Evolutionary conservation across 345 rosid genomes (phyloP).

Genomic region (Salix udensis): DNA sequence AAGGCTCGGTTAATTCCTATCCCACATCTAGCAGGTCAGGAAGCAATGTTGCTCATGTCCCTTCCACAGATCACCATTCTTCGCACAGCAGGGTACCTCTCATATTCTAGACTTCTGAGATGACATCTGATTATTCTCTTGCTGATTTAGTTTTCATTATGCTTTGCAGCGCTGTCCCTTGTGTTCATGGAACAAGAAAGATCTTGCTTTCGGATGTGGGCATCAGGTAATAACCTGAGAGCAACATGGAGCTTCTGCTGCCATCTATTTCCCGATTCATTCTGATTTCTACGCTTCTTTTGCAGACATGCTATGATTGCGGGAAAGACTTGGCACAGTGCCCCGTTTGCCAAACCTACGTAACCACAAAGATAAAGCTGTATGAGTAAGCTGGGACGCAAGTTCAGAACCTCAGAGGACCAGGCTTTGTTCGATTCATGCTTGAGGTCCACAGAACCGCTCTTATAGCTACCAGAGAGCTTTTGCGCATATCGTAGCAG

Average conservation of each 20-base stretch:
- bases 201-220: constrained; percentile 42
- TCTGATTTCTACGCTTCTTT: neutral
- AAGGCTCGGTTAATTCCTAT: neutral
- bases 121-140: neutral
- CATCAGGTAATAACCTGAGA: constrained; percentile 31
- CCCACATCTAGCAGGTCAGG: neutral
- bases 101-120: neutral
- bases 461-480: neutral
- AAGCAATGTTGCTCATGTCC: constrained; percentile 2
- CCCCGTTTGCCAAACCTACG: constrained; percentile 30
- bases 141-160: neutral
- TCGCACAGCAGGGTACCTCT: constrained; percentile 8
- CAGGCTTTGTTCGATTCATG: neutral
- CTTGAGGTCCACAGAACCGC: no score
- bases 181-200: constrained; percentile 30
- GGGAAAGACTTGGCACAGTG: constrained; percentile 29
- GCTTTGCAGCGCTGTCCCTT: constrained; percentile 26
- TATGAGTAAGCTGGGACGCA: constrained; percentile 15
- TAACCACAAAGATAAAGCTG: constrained; percentile 30
- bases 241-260: neutral
- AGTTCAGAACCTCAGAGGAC: neutral
- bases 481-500: neutral
- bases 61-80: neutral
- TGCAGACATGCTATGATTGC: constrained; percentile 42
- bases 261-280: neutral